Base-by-base conservation (phyloP, 768 basidiomycete species). In the Macrolepiota fuliginosa region DNA sequence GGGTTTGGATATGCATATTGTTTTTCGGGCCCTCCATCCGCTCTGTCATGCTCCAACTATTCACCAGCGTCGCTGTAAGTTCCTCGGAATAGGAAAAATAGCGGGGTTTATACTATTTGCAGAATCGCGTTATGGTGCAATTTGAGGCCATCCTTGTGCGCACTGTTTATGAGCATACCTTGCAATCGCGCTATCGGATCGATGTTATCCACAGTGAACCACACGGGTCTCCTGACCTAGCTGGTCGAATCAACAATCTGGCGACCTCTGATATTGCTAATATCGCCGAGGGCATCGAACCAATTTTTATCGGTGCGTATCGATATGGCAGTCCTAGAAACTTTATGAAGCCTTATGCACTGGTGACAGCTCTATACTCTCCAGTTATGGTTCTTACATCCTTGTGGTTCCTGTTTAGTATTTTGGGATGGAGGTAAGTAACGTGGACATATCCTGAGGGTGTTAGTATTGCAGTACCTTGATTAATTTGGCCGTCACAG, bases 171-270 rank as follows among this genome's bases (percentile, higher is more conserved):
- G 50, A 66, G 52, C 11, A 56, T 39, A 56, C 65, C 62, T 29
- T 49, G 50, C 12, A 15, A 37, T 6, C 51, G 22, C 64, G 56
- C 50, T 9, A 15, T 27, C 37, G 61, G 15, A 42, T 42, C 22
- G 27, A 66, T 45, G 35, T 52, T 11, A 45, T 51, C 13, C 32
- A 12, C 29, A 24, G 36, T 25, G 55, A 64, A 25, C 49, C 65
- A 5, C 63, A 47, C 4, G 73, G 73, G 50, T 69, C 72, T 11
- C 74, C 73, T 9, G 86, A 88, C 67, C 72, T 90, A 19, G 82
- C 86, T 39, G 91, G 92, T 10, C 89, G 84, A 69, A 86, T 93
- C 69, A 92, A 89, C 70, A 92, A 91, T 58, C 73, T 92, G 5
- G 82, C 90, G 36, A 85, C 89, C 7, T 85, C 86, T 1, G 91